Percentiles rank a stretch among this genome's conserved stretches.
These are phyloP conservation scores for Nitzschia inconspicua DNA, from an alignment of 108 stramenopile genomes.

Conservation along the genomic window DNA sequence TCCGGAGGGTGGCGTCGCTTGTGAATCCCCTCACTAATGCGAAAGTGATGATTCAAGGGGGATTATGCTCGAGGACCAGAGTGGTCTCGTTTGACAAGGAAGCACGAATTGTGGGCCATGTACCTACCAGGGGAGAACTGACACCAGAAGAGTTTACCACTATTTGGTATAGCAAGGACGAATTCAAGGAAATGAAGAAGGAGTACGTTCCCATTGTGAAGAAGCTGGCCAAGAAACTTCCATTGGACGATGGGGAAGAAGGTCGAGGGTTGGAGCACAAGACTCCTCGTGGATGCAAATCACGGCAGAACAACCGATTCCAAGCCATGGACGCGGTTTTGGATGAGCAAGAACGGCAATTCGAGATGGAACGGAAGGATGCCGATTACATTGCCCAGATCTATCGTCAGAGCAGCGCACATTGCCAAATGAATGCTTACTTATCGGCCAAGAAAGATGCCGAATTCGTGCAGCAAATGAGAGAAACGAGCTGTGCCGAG, in stretches of 20 bases:
- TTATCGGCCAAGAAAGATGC: neutral
- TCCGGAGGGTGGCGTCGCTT: too few relatives aligned
- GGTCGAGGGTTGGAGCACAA: conserved; percentile 18
- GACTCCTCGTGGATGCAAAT: neutral
- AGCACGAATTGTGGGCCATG: too few relatives aligned
- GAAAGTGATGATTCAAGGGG: too few relatives aligned
- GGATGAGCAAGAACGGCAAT: conserved; percentile 4
- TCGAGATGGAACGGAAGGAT: neutral
- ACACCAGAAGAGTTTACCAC: neutral
- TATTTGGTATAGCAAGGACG: neutral
- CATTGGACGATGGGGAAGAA: neutral
- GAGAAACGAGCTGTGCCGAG: too few relatives aligned
- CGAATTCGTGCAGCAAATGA: too few relatives aligned
- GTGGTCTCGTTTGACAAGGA: too few relatives aligned
- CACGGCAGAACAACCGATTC: neutral
- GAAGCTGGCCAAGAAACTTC: neutral
- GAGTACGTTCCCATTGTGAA: neutral
- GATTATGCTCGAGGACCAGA: too few relatives aligned
- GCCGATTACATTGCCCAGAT: neutral
- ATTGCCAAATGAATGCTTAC: neutral
- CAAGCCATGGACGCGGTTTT: conserved; percentile 6
- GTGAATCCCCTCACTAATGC: too few relatives aligned
- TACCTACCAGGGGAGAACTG: too few relatives aligned
- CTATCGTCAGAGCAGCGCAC: neutral
- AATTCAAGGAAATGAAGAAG: neutral